Conservation (phyloP, 495 filamentous ascomycete species). For the Recurvomyces mirabilis region DNA sequence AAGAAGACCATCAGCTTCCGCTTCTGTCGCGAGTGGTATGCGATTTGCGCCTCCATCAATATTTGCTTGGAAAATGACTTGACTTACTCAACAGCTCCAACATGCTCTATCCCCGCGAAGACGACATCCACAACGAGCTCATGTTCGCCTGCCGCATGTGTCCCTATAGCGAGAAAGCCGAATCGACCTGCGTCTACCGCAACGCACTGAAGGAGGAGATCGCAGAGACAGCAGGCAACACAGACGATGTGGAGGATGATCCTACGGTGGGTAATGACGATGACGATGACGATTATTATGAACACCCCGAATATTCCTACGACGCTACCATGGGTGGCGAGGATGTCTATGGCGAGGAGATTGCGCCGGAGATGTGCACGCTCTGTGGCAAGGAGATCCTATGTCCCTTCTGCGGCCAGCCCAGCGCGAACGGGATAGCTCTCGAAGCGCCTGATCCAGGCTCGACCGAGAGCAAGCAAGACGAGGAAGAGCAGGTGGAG, state of each 20-base stretch:
- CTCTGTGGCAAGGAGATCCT: conserved; percentile 42
- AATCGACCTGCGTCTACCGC: conserved; percentile 77
- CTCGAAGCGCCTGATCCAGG: conserved; percentile 27
- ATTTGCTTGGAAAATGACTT: not conserved
- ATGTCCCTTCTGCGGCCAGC: conserved; percentile 38
- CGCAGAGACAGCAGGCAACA: conserved; percentile 92
- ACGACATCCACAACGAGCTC: conserved; percentile 50
- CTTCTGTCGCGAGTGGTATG: conserved; percentile 91
- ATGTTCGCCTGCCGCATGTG: conserved; percentile 84
- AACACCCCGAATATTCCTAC: conserved; percentile 1
- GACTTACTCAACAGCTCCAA: conserved; percentile 53
- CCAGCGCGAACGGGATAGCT: conserved; percentile 24
- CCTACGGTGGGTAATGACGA: conserved; percentile 71
- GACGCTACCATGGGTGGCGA: conserved; percentile 12
- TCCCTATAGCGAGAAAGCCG: conserved; percentile 75
- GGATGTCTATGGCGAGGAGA: conserved; percentile 7
- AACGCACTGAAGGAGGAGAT: conserved; percentile 81
- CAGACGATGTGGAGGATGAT: conserved; percentile 89
- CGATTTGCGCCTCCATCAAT: no score
- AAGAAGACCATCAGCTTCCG: conserved; percentile 82
- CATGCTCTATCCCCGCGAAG: conserved; percentile 95
- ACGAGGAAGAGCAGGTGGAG: conserved; percentile 14
- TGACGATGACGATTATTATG: conserved; percentile 1
- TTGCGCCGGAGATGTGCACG: conserved; percentile 35
- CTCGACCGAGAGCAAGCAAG: not conserved